Percentiles rank a stretch among this genome's conserved stretches.
These are phyloP conservation scores for Globisporangium solare DNA, from an alignment of 352 stramenopile species.

Conservation along the genomic window DNA sequence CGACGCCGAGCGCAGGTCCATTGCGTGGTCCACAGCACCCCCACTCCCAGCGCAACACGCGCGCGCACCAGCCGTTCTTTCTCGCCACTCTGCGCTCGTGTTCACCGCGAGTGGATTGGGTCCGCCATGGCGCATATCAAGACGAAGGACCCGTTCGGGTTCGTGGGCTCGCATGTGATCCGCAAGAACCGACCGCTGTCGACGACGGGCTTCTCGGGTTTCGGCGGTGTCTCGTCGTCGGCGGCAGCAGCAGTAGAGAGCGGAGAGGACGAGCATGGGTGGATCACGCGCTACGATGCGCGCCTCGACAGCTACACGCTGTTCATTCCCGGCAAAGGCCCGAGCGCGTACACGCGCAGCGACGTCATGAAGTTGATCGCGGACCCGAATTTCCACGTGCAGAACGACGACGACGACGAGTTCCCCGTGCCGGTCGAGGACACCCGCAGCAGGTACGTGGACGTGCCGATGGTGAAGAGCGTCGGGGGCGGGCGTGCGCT, in stretches of 20 bases:
- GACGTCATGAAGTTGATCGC: conserved; percentile 67
- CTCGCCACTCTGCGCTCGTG: neutral
- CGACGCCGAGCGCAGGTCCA: too few species aligned
- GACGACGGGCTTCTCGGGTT: neutral
- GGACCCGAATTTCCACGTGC: conserved; percentile 46
- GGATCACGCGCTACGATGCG: conserved; percentile 69
- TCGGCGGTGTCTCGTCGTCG: conserved; percentile 4
- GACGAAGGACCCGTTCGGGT: conserved; percentile 57
- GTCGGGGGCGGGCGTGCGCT: conserved; percentile 1
- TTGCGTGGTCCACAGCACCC: too few species aligned
- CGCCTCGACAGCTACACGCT: conserved; percentile 60
- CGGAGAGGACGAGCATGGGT: conserved; percentile 38
- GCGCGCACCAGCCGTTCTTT: neutral
- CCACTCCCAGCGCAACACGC: neutral
- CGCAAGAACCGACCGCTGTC: conserved; percentile 10
- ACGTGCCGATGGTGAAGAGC: conserved; percentile 27
- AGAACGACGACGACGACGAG: conserved; percentile 35
- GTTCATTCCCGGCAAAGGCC: conserved; percentile 41
- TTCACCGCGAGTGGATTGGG: neutral
- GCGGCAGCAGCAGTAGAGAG: neutral
- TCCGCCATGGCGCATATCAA: conserved; percentile 19
- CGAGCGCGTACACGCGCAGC: conserved; percentile 29
- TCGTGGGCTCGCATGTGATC: conserved; percentile 59
- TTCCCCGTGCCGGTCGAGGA: conserved; percentile 52
- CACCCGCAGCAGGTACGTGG: conserved; percentile 46